Evolutionary conservation across 2,329 filamentous ascomycete genomes (phyloP), one percentile per base, ranked within the genome.

Genomic region (Colletotrichum coccodes): DNA sequence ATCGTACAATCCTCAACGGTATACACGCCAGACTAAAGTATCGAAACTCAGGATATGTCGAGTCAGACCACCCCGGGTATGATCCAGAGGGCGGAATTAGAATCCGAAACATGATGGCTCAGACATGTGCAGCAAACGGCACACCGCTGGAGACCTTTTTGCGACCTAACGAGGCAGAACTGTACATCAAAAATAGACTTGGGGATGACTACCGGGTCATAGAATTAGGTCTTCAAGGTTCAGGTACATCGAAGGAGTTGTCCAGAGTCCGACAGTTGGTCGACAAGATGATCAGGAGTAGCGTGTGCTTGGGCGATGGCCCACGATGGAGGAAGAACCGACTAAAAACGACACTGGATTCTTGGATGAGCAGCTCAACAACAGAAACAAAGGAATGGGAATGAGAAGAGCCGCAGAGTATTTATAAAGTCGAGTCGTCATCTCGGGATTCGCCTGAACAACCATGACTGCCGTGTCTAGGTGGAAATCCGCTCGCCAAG

Each of bases 31-130:
- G 49, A 8, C 49, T 62, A 23, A 54, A 30, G 2, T 62, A 32
- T 28, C 49, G 49, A 14, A 32, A 32, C 3, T 18, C 7, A 6
- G 60, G 60, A 14, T 52, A 49, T 50, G 12, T 62, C 49, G 36
- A 53, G 7, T 36, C 36, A 6, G 49, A 62, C 12, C 60, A 62
- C 21, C 60, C 60, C 5, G 60, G 54, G 7, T 42, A 58, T 28
- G 42, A 58, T 42, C 54, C 54, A 6, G 36, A 58, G 9, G 36
- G 38, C 12, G 54, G 21, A 4, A 38, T 28, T 11, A 58, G 12
- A 28, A 42, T 58, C 11, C 36, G 42, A 12, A n/a, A 38, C 18
- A 30, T n/a, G 23, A 58, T 58, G 54, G 38, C 23, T 9, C 38
- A n/a, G 0, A 18, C 38, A 30, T 46, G 49, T 21, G 38, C 46